Evolutionary conservation across 2,329 filamentous ascomycete genomes (phyloP), one percentile per base, ranked within the genome.

Genomic region (Ilyonectria destructans): DNA sequence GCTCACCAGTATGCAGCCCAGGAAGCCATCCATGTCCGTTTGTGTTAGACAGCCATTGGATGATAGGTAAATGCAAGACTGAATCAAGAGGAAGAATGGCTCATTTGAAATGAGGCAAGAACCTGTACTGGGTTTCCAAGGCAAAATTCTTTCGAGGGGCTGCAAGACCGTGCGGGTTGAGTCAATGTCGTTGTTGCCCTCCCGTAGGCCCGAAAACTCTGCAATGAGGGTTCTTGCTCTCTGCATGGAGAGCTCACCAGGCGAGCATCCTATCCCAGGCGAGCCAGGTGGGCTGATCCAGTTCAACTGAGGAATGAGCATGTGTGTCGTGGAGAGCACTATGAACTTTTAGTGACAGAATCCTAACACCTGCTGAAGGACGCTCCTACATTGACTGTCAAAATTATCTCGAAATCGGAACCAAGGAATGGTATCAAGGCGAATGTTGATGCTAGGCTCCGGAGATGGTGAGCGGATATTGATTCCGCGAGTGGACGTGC

Each of bases 41-140:
- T 9, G 7, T 5, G 4, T 4, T 6, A 62, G n/a, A 7, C 12
- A 5, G 9, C 12, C 15, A 19, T 62, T 62, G 2, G 60, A 62
- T 4, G 31, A 33, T 9, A 62, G 31, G 33, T 62, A 62, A 8
- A 62, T 51, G 31, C 23, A 29, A 17, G 6, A 43, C 23, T 57
- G 35, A 9, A 62, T n/a, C 4, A 62, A 19, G 1, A 43, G 33
- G 4, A 49, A 13, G 15, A 57, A 51, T 40, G 60, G 60, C 1
- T 51, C 60, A 5, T 26, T 49, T 2, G 26, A 35, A 48, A 1
- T 7, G 43, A 8, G 52, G 60, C 10, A 33, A 21, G 12, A 57
- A 23, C 2, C 13, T 12, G 2, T 48, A 4, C 17, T 31, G 1
- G 23, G 26, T 17, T n/a, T 33, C n/a, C 13, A 15, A 23, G 3